These are phyloP conservation scores for Beauveria medogensis DNA, from an alignment of 2,329 filamentous ascomycete species.

Conservation along the genomic window DNA sequence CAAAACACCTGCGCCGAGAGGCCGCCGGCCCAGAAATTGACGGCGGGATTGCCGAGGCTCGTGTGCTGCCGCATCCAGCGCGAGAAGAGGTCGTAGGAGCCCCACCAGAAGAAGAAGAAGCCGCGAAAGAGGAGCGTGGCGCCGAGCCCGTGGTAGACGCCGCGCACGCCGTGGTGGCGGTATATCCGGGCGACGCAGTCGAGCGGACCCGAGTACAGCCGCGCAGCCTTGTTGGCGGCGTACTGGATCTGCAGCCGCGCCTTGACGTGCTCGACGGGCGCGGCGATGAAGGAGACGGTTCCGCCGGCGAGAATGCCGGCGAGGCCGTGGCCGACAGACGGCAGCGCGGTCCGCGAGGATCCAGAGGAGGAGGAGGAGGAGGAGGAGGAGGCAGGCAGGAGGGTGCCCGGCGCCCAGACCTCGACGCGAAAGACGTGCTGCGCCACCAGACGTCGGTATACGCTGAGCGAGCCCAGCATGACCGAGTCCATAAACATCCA, in stretches of 20 bases:
- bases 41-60: conserved; percentile 60
- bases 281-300: conserved; percentile 88
- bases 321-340: conserved; percentile 73
- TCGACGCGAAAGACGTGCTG: conserved; percentile 65
- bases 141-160: conserved; percentile 76
- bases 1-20: conserved; percentile 91
- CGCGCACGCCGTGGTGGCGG: conserved; percentile 62
- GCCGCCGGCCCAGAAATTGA: conserved; percentile 97
- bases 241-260: conserved; percentile 93
- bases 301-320: conserved; percentile 81
- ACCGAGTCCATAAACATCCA: conserved; percentile 97
- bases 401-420: conserved; percentile 21
- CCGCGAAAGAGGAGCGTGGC: conserved; percentile 83
- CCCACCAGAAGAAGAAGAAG: conserved; percentile 99
- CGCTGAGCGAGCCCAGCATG: conserved; percentile 86
- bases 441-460: conserved; percentile 78
- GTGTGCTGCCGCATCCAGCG: conserved; percentile 59
- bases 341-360: conserved; percentile 42
- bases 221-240: conserved; percentile 64
- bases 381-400: background rate
- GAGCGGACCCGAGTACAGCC: conserved; percentile 78
- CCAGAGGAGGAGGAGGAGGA: conserved; percentile 12
- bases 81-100: conserved; percentile 82
- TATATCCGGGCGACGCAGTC: conserved; percentile 71
- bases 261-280: conserved; percentile 92